Percentiles rank a stretch among this genome's conserved stretches.
phyloP scores from a whole-genome alignment of 257 asterid species.

The Coffea canephora region DNA sequence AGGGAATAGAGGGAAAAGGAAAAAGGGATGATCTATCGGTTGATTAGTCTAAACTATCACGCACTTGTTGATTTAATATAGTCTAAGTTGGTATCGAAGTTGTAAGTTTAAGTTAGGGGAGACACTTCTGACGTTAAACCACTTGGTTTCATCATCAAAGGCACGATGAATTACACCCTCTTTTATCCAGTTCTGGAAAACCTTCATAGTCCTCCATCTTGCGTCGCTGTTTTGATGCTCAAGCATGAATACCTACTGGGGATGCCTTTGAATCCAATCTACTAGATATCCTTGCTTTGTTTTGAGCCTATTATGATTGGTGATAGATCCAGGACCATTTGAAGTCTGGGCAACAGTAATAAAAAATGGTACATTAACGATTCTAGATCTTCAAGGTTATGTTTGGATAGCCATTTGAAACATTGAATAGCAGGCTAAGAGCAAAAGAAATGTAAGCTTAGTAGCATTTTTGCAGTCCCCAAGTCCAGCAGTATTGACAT shows the following conservation, averaged over 20 bases:
- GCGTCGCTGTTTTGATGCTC: not conserved
- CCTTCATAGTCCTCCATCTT: not conserved
- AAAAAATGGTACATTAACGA: too few relatives aligned
- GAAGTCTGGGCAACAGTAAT: not conserved
- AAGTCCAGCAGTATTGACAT: not conserved
- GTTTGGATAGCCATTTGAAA: too few relatives aligned
- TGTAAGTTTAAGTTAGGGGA: constrained; percentile 6
- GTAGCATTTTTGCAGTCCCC: not conserved
- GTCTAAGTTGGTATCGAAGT: not conserved
- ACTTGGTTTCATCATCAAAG: constrained; percentile 17
- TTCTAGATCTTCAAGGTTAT: too few relatives aligned
- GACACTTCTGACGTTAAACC: constrained; percentile 5
- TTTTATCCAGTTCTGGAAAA: not conserved
- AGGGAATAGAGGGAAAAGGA: too few relatives aligned
- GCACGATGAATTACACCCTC: not conserved
- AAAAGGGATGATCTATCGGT: too few relatives aligned
- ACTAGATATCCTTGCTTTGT: not conserved
- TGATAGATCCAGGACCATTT: not conserved
- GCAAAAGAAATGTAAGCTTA: too few relatives aligned
- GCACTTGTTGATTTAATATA: too few relatives aligned
- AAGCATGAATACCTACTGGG: not conserved
- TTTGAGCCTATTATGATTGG: not conserved
- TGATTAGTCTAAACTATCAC: too few relatives aligned
- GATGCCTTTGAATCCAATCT: not conserved
- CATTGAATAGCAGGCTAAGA: too few relatives aligned